A percentile compares a stretch with the other conserved stretches of the same genome.
phyloP scores from a whole-genome alignment of 2,329 filamentous ascomycete species.

The Samsoniella hepiali region DNA sequence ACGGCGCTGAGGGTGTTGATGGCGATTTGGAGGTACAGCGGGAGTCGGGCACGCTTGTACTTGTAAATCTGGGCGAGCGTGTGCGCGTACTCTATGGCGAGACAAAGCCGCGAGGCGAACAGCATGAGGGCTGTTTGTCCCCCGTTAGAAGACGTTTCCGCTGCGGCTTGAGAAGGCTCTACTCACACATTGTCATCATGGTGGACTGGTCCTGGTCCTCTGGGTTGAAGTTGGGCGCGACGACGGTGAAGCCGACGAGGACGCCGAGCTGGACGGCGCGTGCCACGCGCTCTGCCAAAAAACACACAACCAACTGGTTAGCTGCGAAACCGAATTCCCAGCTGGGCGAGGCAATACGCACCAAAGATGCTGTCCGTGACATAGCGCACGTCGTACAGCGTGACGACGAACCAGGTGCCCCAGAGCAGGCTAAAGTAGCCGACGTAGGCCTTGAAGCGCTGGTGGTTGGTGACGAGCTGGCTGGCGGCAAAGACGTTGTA shows the following conservation, averaged over 20 bases:
- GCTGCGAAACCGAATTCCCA: too few species aligned
- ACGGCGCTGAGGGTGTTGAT: constrained; percentile 34
- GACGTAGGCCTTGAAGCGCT: constrained; percentile 34
- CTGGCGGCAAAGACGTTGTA: constrained; percentile 54
- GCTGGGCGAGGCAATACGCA: constrained; percentile 19
- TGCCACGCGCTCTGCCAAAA: constrained; percentile 44
- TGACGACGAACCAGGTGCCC: constrained; percentile 66
- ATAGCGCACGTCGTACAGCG: constrained; percentile 64
- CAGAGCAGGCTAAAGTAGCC: constrained; percentile 53
- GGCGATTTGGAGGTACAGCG: constrained; percentile 35
- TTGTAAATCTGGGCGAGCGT: constrained; percentile 42
- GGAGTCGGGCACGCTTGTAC: constrained; percentile 35
- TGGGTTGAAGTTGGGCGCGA: constrained; percentile 47
- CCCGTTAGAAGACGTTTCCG: too few species aligned
- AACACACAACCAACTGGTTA: too few species aligned
- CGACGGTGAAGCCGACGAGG: constrained; percentile 63
- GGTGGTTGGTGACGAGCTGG: constrained; percentile 31
- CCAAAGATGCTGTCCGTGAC: constrained; percentile 61
- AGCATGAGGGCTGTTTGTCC: constrained; percentile 40
- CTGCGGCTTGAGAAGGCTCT: not conserved
- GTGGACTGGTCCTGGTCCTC: constrained; percentile 35
- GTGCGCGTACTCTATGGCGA: constrained; percentile 52
- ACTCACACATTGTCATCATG: constrained; percentile 40
- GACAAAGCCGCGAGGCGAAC: constrained; percentile 49
- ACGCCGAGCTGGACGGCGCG: constrained; percentile 60